Percentiles rank a stretch among this genome's conserved stretches.
Conservation (phyloP, 768 basidiomycete genomes). For the Russula dissimulans region DNA sequence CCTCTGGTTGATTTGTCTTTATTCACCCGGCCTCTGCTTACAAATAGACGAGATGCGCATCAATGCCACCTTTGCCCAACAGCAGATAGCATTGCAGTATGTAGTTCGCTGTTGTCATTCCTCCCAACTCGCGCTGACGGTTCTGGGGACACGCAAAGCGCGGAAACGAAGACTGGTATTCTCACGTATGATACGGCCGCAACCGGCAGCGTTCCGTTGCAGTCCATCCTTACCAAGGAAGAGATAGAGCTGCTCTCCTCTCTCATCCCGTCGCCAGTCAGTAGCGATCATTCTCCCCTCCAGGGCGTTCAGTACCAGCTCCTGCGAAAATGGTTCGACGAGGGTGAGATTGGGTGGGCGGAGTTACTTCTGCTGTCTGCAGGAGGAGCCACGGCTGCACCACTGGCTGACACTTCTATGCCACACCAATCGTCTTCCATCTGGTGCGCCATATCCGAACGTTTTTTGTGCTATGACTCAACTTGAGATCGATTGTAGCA, state of each 20-base stretch:
- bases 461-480: not conserved
- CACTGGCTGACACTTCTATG: slow-evolving; percentile 11
- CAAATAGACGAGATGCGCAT: slow-evolving; percentile 14
- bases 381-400: slow-evolving; percentile 7
- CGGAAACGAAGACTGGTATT: slow-evolving; percentile 1
- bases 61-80: slow-evolving; percentile 4
- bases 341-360: slow-evolving; percentile 17
- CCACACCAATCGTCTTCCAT: slow-evolving; percentile 18
- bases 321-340: slow-evolving; percentile 13
- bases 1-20: not conserved
- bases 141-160: not conserved
- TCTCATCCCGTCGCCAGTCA: slow-evolving; percentile 7
- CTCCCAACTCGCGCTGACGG: not conserved
- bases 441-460: not conserved
- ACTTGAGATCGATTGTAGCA: not conserved
- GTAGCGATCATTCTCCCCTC: slow-evolving; percentile 8
- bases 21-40: not conserved
- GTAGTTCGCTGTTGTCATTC: not conserved
- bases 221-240: slow-evolving; percentile 11
- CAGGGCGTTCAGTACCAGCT: slow-evolving; percentile 15
- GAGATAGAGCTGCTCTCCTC: slow-evolving; percentile 11
- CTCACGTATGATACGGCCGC: slow-evolving; percentile 17
- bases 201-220: slow-evolving; percentile 12
- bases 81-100: slow-evolving; percentile 8
- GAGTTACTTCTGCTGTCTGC: slow-evolving; percentile 16